phyloP scores from a whole-genome alignment of 805 yeast genomes.

The Schizosaccharomyces octosporus region DNA sequence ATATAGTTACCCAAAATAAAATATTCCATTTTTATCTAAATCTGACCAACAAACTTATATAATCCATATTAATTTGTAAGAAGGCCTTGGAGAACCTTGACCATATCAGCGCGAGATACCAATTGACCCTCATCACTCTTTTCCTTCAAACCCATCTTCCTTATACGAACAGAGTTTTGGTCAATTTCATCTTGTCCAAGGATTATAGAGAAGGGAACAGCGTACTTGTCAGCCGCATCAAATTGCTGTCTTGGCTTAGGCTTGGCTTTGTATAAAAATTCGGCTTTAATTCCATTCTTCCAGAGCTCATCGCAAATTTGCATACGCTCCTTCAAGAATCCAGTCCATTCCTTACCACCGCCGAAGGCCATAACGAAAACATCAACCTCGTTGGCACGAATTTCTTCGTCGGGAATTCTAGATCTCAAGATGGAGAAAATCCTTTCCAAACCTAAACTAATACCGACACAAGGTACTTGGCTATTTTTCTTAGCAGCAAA shows the following conservation, averaged over 20 bases:
- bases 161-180: slow-evolving; percentile 61
- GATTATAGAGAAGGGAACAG: slow-evolving; percentile 74
- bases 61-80: neutral
- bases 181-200: slow-evolving; percentile 84
- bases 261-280: slow-evolving; percentile 75
- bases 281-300: slow-evolving; percentile 73
- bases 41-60: neutral
- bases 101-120: slow-evolving; percentile 35
- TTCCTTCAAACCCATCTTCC: slow-evolving; percentile 72
- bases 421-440: slow-evolving; percentile 71
- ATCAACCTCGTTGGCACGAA: slow-evolving; percentile 72
- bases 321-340: slow-evolving; percentile 84
- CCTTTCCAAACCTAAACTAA: slow-evolving; percentile 92
- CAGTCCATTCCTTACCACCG: slow-evolving; percentile 91
- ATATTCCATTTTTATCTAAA: too few relatives aligned
- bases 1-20: too few relatives aligned
- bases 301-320: slow-evolving; percentile 56
- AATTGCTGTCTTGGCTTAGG: slow-evolving; percentile 90
- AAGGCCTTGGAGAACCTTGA: slow-evolving; percentile 20
- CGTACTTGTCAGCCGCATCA: slow-evolving; percentile 89
- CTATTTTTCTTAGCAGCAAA: slow-evolving; percentile 51
- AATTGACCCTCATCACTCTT: slow-evolving; percentile 70
- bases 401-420: slow-evolving; percentile 35
- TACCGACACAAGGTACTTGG: slow-evolving; percentile 89
- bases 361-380: slow-evolving; percentile 95